Evolutionary conservation across 2,329 filamentous ascomycete species (phyloP).

Genomic region (Ophiosphaerella narmari): DNA sequence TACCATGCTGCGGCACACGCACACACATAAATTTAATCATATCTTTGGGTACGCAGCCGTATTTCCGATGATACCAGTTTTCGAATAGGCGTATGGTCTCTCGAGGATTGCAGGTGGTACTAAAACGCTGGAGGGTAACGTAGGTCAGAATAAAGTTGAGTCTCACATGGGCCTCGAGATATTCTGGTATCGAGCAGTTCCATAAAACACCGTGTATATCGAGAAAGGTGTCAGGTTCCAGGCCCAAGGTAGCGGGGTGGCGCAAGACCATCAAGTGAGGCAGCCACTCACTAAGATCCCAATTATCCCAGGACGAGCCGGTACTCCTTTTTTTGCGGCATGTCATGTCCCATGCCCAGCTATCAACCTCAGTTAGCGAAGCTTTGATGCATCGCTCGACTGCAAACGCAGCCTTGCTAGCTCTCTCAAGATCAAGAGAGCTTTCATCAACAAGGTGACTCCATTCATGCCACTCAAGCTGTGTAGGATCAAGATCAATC

Average conservation of each 20-base stretch:
- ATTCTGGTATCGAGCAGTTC: not conserved
- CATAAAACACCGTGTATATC: not conserved
- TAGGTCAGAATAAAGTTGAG: conserved; percentile 22
- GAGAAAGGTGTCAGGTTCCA: conserved; percentile 19
- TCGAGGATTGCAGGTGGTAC: not conserved
- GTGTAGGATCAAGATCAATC: not conserved
- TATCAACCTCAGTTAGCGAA: not conserved
- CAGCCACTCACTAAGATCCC: conserved; percentile 20
- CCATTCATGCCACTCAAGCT: not conserved
- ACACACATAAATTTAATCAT: conserved; percentile 5
- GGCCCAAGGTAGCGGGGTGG: conserved; percentile 11
- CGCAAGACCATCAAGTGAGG: conserved; percentile 25
- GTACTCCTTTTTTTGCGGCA: too few relatives aligned
- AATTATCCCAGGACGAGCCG: not conserved
- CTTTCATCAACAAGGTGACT: not conserved
- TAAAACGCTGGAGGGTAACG: conserved; percentile 12
- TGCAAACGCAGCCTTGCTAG: not conserved
- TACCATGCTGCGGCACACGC: conserved; percentile 10
- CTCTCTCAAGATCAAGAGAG: not conserved
- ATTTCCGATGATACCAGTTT: not conserved
- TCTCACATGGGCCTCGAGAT: conserved; percentile 7
- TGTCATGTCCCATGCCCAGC: not conserved
- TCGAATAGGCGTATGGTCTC: conserved; percentile 2
- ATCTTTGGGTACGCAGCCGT: not conserved
- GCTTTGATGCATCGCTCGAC: not conserved